phyloP scores from a whole-genome alignment of 2,329 filamentous ascomycete genomes.

The Neofusicoccum parvum region DNA sequence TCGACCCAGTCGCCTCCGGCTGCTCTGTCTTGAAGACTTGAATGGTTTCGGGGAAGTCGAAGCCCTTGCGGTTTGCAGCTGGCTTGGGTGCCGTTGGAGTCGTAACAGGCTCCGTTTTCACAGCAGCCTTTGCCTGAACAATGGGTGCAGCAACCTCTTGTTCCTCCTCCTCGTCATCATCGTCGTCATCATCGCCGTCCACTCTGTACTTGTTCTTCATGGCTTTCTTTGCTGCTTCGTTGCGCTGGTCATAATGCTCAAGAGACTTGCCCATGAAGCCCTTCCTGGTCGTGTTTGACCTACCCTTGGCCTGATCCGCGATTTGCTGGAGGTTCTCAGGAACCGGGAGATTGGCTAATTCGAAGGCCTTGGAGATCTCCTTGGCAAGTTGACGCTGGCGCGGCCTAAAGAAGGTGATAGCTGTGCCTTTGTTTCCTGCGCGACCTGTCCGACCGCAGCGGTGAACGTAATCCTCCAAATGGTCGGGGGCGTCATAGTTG shows the following conservation, averaged over 20 bases:
- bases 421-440: conserved; percentile 91
- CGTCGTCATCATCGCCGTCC: conserved; percentile 67
- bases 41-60: conserved; percentile 67
- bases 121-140: conserved; percentile 62
- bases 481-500: conserved; percentile 92
- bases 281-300: conserved; percentile 78
- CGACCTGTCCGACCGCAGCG: conserved; percentile 90
- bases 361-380: conserved; percentile 88
- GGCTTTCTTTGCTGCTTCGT: conserved; percentile 80
- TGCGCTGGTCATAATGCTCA: conserved; percentile 86
- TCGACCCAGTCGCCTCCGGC: conserved; percentile 45
- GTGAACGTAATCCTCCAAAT: conserved; percentile 96
- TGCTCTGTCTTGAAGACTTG: conserved; percentile 72
- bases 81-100: conserved; percentile 25
- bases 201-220: conserved; percentile 70
- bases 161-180: conserved; percentile 71
- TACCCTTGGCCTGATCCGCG: conserved; percentile 80
- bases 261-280: conserved; percentile 96
- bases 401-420: conserved; percentile 89
- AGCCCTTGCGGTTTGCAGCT: conserved; percentile 2
- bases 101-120: conserved; percentile 25
- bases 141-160: conserved; percentile 61
- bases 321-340: conserved; percentile 68
- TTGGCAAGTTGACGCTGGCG: conserved; percentile 89
- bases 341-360: conserved; percentile 83